Base-by-base conservation (phyloP, 2,329 filamentous ascomycete species). In the Arthroderma sp. region DNA sequence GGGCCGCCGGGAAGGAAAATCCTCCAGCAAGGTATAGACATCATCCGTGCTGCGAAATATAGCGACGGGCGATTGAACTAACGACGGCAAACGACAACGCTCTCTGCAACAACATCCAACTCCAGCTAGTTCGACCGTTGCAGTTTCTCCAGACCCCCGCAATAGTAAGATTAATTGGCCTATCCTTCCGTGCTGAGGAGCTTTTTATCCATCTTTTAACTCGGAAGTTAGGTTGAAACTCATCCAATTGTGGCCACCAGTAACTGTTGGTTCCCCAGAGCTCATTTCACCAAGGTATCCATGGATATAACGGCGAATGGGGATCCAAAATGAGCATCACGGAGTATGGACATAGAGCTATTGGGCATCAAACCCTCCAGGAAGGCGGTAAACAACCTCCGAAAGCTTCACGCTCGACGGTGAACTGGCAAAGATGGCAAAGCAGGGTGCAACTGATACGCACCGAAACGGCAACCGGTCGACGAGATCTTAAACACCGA, bases 1-100 rank as follows among this genome's bases (percentile, higher is more conserved):
- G 41, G 41, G 41, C 41, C 41, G 41, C 41, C 19, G 41, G 41
- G 41, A 47, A 47, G 19, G 41, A 47, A 47, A 47, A 47, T 47
- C 41, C 41, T 47, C 19, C 19, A 25, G 41, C 41, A 47, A 47
- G 41, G 41, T 31, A 31, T 31, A 3, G 3, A 31, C 28, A 31
- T 31, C n/a, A 31, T 31, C 28, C 28, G 28, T 31, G 28, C 28
- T 31, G 28, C 28, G 4, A 31, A 31, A 31, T 31, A 31, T n/a
- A n/a, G n/a, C n/a, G n/a, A n/a, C n/a, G n/a, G n/a, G n/a, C n/a
- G n/a, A n/a, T n/a, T n/a, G n/a, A n/a, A n/a, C n/a, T n/a, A n/a
- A n/a, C n/a, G 23, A 25, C 19, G 13, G 41, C 19, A 47, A 21
- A 23, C 28, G 23, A 19, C 41, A 47, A 47, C 41, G 19, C 11